Percentiles rank a stretch among this genome's conserved stretches.
These are phyloP conservation scores for Sisymbrium irio DNA, from an alignment of 345 rosid genomes.

Conservation along the genomic window DNA sequence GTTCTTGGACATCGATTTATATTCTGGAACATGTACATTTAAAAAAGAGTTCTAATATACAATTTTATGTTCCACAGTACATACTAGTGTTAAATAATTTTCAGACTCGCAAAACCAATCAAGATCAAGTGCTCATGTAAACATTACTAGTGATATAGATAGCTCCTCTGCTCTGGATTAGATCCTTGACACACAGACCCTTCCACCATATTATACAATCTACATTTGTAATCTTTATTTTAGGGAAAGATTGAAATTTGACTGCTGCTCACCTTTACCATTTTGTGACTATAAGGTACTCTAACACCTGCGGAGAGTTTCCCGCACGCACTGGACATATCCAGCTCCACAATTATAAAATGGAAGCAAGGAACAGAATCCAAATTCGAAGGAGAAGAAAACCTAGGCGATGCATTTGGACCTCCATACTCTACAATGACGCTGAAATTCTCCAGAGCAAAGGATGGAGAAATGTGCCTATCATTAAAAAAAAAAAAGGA, in stretches of 20 bases:
- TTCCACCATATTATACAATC: constrained; percentile 10
- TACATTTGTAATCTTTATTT: background rate
- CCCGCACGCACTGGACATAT: constrained; percentile 41
- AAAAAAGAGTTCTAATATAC: background rate
- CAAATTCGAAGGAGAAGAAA: constrained; percentile 34
- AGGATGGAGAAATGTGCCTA: constrained; percentile 51
- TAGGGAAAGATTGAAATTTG: background rate
- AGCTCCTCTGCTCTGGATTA: constrained; percentile 1
- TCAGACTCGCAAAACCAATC: constrained; percentile 2
- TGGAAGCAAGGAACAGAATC: constrained; percentile 43
- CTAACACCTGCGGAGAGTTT: constrained; percentile 55
- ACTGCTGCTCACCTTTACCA: constrained; percentile 37
- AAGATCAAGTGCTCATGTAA: constrained; percentile 13
- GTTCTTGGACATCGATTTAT: constrained; percentile 2
- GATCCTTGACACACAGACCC: constrained; percentile 12
- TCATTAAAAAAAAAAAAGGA: constrained; percentile 19
- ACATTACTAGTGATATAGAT: constrained; percentile 10
- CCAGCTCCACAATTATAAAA: constrained; percentile 52
- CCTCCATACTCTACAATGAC: constrained; percentile 63
- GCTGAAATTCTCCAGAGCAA: constrained; percentile 49
- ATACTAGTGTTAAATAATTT: background rate
- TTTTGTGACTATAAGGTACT: constrained; percentile 32
- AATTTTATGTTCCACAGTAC: constrained; percentile 7
- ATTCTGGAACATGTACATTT: background rate
- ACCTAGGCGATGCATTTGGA: constrained; percentile 41